Evolutionary conservation across 371 early-diverging fungal species (phyloP).

Genomic region (Apophysomyces trapeziformis): DNA sequence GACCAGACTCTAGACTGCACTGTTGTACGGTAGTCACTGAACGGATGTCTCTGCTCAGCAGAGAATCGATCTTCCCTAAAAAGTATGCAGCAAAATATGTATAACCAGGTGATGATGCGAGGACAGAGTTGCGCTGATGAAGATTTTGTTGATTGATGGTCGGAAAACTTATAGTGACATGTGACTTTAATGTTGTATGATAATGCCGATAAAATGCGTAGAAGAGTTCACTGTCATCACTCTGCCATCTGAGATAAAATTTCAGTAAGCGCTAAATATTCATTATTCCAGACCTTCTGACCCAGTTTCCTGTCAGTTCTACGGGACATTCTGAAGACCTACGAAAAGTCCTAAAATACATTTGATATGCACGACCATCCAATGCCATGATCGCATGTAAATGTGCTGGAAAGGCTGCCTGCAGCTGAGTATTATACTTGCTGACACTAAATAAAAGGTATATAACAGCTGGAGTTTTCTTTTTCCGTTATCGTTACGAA

Average conservation of each 20-base stretch:
- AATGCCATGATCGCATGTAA: conserved; percentile 23
- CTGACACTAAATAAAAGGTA: conserved; percentile 4
- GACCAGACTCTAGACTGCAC: background rate
- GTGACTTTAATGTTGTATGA: conserved; percentile 45
- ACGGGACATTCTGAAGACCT: conserved; percentile 31
- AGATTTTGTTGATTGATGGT: conserved; percentile 27
- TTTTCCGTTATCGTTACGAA: background rate
- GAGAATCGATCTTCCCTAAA: conserved; percentile 50
- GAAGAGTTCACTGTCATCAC: conserved; percentile 63
- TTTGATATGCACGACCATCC: conserved; percentile 14
- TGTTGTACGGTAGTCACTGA: conserved; percentile 54
- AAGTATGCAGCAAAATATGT: conserved; percentile 58
- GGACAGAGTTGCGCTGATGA: conserved; percentile 35
- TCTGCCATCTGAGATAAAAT: conserved; percentile 47
- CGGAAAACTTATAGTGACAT: conserved; percentile 31
- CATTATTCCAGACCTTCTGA: conserved; percentile 31
- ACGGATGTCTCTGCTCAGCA: conserved; percentile 54
- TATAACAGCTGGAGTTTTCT: background rate
- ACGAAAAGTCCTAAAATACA: background rate
- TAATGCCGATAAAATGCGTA: conserved; percentile 64
- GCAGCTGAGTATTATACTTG: conserved; percentile 6
- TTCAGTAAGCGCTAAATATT: background rate
- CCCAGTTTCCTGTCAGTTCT: conserved; percentile 54
- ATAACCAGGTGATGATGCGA: conserved; percentile 57
- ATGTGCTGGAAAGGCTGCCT: conserved; percentile 19